Base-by-base conservation (phyloP, 495 filamentous ascomycete genomes). In the Talaromyces adpressus region DNA sequence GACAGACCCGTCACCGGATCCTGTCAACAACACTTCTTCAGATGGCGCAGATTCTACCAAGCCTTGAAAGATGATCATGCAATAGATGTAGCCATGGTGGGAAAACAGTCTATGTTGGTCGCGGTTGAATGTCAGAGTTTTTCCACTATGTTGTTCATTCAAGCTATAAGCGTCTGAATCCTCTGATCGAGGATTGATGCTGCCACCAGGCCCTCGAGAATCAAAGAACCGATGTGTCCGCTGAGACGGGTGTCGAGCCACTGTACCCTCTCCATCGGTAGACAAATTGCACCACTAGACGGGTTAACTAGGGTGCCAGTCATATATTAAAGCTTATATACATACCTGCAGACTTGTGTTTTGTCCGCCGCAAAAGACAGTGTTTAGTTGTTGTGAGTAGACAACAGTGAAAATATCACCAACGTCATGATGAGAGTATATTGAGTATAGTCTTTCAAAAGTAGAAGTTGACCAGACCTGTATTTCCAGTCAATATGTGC, bases 161-260 rank as follows among this genome's bases (percentile, higher is more conserved):
- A 71, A 65, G 18, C 68, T 71, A 65, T 75, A 79, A 25, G 64
- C 73, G 12, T 75, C 78, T 62, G 76, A 80, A 63, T 76, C 82
- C 32, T 75, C 82, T 29, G 85, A 80, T 54, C 89, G 79, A 0
- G 90, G 89, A 7, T 91, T 91, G 5, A 84, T 85, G 9, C 87
- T 84, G 16, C 94, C 93, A 25, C 91, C 90, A 16, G 91, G 88
- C 1, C 91, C 91, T 59, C 86, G 81, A 0, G 94, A 97, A 72
- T 98, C 94, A 68, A 98, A 98, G 75, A 98, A 98, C 16, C 89
- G 83, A 74, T 97, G 91, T 27, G 89, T 91, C n/a, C 93, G 81
- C 61, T 86, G 82, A 4, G 89, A 89, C 3, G 92, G 91, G 67
- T 96, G 91, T 12, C 83, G 83, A 4, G 84, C 81, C 51, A 87